A percentile compares a stretch with the other conserved stretches of the same genome.
These are phyloP conservation scores for Boletus vermiculosoides DNA, from an alignment of 768 basidiomycete species.

Conservation along the genomic window DNA sequence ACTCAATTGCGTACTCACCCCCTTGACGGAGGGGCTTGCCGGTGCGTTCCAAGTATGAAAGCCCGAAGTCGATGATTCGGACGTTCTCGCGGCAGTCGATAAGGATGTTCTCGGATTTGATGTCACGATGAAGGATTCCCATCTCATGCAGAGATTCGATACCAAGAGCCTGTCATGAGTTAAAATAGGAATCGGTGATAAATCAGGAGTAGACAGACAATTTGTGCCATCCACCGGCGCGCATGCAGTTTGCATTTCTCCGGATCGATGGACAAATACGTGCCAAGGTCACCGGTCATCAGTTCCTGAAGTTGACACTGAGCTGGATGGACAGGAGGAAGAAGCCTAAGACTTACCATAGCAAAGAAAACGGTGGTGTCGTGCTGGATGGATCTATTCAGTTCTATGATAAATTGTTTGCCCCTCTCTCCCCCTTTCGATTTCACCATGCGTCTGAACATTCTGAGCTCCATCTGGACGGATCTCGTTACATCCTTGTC, in stretches of 20 bases:
- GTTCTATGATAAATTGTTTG: slow-evolving; percentile 37
- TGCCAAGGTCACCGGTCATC: slow-evolving; percentile 38
- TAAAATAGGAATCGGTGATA: background rate
- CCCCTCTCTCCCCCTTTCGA: slow-evolving; percentile 21
- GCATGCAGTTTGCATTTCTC: slow-evolving; percentile 29
- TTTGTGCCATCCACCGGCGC: slow-evolving; percentile 41
- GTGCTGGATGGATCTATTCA: slow-evolving; percentile 39
- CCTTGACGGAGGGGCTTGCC: slow-evolving; percentile 11
- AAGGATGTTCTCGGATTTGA: slow-evolving; percentile 72
- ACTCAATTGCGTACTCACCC: slow-evolving; percentile 23
- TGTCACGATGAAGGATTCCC: slow-evolving; percentile 66
- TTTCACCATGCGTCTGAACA: slow-evolving; percentile 36
- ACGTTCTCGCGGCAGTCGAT: slow-evolving; percentile 43
- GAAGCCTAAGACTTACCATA: slow-evolving; percentile 34
- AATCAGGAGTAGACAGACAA: slow-evolving; percentile 24
- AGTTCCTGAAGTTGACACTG: slow-evolving; percentile 33
- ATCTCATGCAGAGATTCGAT: slow-evolving; percentile 50
- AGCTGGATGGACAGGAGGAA: background rate
- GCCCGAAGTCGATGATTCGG: slow-evolving; percentile 43
- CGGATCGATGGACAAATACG: slow-evolving; percentile 28
- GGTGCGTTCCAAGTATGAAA: slow-evolving; percentile 25
- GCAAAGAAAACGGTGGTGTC: slow-evolving; percentile 32
- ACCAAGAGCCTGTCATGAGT: slow-evolving; percentile 36
- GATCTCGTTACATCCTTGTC: slow-evolving; percentile 10
- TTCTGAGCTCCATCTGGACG: slow-evolving; percentile 34